Evolutionary conservation across 2,329 filamentous ascomycete genomes (phyloP), one percentile per base, ranked within the genome.

Genomic region (Fusarium incarnatum): DNA sequence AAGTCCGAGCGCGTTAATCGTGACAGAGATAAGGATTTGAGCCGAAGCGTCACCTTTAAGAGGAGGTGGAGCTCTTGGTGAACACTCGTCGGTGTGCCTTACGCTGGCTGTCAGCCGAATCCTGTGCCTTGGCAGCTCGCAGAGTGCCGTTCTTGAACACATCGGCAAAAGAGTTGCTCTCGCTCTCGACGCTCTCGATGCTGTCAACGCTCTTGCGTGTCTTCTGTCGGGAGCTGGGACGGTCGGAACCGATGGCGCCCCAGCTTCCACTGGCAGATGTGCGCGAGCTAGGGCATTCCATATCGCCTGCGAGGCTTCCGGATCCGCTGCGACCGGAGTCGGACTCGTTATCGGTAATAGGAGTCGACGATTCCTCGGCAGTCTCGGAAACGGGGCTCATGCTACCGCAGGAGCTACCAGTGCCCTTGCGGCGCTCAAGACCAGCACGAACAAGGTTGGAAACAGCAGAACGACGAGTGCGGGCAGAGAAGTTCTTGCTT

Each of bases 401-500:
- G 81, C 91, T 94, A 64, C 93, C 93, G 64, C 86, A 86, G 70
- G 87, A 89, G 79, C 90, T 91, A 68, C 89, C 86, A 68, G 91
- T 92, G 62, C 91, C 82, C 87, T 92, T 85, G 87, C 95, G 93
- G 64, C 96, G 92, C 77, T 94, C 93, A 68, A 96, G 87, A 18
- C 95, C 94, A 56, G 95, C 95, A 71, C 93, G 92, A 67, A 98
- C 93, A 52, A 99, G 88, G 78, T 94, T 98, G 83, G 94, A 91
- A 46, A 99, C 90, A 27, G 96, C 96, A 75, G 92, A 94, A 70
- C 95, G 94, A 64, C 96, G 94, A 76, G 97, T 94, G 67, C 96
- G 94, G 59, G 94, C 90, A 13, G 92, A 92, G 82, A 99, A 99
- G 84, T 99, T 99, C 88, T 98, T 91, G 89, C 95, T 98, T 25